Percentiles rank a stretch among this genome's conserved stretches.
These are phyloP conservation scores for Mycena indigotica DNA, from an alignment of 768 basidiomycete species.

Conservation along the genomic window DNA sequence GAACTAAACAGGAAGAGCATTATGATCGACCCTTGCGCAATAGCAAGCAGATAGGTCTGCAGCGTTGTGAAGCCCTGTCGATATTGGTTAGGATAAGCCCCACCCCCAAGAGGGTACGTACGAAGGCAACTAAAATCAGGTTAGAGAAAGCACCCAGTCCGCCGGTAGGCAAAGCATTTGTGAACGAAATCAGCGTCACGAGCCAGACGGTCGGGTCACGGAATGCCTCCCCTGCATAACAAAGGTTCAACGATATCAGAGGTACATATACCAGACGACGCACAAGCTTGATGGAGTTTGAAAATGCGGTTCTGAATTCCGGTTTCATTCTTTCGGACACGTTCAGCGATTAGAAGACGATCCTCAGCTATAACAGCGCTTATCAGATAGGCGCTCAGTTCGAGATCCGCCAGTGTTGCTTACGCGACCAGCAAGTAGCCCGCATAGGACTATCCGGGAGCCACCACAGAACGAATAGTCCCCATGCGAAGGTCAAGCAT, in stretches of 20 bases:
- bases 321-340: slow-evolving; percentile 54
- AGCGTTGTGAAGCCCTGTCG: slow-evolving; percentile 47
- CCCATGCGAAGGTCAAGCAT: slow-evolving; percentile 50
- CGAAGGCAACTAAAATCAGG: slow-evolving; percentile 51
- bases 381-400: neutral
- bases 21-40: slow-evolving; percentile 45
- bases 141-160: slow-evolving; percentile 56
- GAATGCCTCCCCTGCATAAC: slow-evolving; percentile 41
- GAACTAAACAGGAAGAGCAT: slow-evolving; percentile 47
- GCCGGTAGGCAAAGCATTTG: slow-evolving; percentile 49
- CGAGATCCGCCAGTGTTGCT: slow-evolving; percentile 43
- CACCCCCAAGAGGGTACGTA: slow-evolving; percentile 18
- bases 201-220: slow-evolving; percentile 50
- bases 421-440: slow-evolving; percentile 47
- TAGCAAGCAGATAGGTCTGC: slow-evolving; percentile 56
- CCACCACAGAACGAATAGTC: slow-evolving; percentile 50
- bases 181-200: slow-evolving; percentile 48
- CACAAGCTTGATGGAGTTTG: slow-evolving; percentile 44
- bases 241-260: neutral
- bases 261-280: slow-evolving; percentile 2
- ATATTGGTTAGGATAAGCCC: neutral
- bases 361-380: slow-evolving; percentile 35
- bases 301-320: slow-evolving; percentile 55
- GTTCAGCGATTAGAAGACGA: slow-evolving; percentile 49
- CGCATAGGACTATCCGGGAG: slow-evolving; percentile 53